Percentiles rank a stretch among this genome's conserved stretches.
phyloP scores from a whole-genome alignment of 441 rosid genomes.

The Metrosideros polymorpha region DNA sequence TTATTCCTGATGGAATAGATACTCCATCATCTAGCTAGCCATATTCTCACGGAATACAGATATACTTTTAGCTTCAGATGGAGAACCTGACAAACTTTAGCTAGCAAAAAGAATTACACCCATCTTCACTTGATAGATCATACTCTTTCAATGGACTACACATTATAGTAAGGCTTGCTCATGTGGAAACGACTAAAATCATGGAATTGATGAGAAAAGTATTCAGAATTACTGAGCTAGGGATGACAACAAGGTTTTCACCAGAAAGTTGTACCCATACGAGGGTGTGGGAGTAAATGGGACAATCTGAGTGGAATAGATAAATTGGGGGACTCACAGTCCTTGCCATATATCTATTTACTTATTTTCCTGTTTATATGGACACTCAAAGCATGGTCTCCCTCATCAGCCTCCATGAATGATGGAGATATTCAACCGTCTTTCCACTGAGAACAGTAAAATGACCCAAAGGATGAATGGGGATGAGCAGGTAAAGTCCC shows the following conservation, averaged over 20 bases:
- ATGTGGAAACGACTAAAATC: not conserved
- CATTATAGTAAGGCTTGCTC: not conserved
- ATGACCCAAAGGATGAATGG: not conserved
- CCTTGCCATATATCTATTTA: not conserved
- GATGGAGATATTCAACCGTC: not conserved
- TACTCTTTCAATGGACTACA: not conserved
- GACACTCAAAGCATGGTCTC: not conserved
- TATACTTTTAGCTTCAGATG: not conserved
- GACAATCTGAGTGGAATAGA: not conserved
- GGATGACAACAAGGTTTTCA: not conserved
- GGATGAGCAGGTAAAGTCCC: not conserved
- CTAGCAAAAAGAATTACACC: not conserved
- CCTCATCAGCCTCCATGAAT: not conserved
- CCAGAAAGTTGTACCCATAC: not conserved
- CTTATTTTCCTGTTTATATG: not conserved
- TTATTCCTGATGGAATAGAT: not conserved
- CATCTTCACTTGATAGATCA: not conserved
- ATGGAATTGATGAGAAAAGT: not conserved
- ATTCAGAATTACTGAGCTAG: not conserved
- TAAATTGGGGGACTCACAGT: not conserved
- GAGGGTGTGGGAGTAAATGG: not conserved
- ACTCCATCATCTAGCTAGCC: not conserved
- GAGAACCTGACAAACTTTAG: not conserved
- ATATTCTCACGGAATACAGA: not conserved
- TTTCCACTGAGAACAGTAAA: not conserved